Percentiles rank a stretch among this genome's conserved stretches.
Evolutionary conservation across 352 stramenopile species (phyloP).

Genomic region (Hyaloperonospora brassicae): DNA sequence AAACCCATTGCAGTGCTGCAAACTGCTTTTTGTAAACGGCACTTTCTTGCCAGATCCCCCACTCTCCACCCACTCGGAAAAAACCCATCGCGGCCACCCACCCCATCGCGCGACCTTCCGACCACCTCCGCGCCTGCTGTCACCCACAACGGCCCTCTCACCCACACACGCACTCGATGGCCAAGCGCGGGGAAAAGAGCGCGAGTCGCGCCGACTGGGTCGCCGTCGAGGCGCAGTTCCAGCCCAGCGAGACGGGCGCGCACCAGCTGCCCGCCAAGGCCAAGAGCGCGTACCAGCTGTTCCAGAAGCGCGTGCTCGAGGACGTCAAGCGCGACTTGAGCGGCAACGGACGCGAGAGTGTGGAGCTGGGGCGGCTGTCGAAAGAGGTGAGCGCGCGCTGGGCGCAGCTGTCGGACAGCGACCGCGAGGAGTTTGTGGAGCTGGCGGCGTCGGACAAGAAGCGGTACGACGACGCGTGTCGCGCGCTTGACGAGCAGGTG

Average conservation of each 20-base stretch:
- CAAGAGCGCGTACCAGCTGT: conserved; percentile 71
- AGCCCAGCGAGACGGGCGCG: conserved; percentile 24
- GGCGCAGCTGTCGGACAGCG: conserved; percentile 49
- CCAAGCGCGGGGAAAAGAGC: conserved; percentile 30
- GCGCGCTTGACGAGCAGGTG: conserved; percentile 60
- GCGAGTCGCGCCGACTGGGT: conserved; percentile 73
- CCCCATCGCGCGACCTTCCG: too few species aligned
- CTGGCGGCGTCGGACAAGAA: conserved; percentile 47
- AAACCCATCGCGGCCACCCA: too few species aligned
- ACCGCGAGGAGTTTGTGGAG: conserved; percentile 65
- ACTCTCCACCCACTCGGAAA: too few species aligned
- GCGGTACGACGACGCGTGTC: conserved; percentile 73
- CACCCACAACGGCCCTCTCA: too few species aligned
- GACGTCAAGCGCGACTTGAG: conserved; percentile 53
- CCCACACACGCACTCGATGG: conserved; percentile 14
- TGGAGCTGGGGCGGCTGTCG: conserved; percentile 60
- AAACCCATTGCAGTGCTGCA: too few species aligned
- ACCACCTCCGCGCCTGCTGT: too few species aligned
- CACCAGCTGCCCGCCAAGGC: conserved; percentile 46
- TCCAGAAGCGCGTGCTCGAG: conserved; percentile 66
- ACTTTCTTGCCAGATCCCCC: too few species aligned
- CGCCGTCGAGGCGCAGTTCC: conserved; percentile 72
- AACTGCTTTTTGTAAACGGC: too few species aligned
- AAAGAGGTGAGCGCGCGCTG: conserved; percentile 76
- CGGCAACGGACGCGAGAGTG: conserved; percentile 29